phyloP scores from a whole-genome alignment of 2,329 filamentous ascomycete genomes.

The Zasmidium cellare region DNA sequence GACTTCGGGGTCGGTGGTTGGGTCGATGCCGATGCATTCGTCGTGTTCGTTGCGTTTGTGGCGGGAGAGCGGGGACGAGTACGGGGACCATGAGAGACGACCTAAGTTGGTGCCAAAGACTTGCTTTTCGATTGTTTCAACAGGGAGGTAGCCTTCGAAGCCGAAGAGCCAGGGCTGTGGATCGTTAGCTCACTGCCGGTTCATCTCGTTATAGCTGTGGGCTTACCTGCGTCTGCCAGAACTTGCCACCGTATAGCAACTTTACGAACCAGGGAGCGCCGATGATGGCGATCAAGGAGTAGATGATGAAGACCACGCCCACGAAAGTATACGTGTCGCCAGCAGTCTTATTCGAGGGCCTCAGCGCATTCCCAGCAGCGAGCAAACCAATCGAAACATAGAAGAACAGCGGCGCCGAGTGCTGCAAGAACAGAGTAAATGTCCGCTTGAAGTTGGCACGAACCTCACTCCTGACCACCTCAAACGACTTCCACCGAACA shows the following conservation, averaged over 20 bases:
- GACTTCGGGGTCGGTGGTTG: conserved; percentile 8
- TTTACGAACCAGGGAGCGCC: conserved; percentile 38
- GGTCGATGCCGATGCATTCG: conserved; percentile 13
- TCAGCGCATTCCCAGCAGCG: not conserved
- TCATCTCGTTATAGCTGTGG: not conserved
- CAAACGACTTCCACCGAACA: conserved; percentile 47
- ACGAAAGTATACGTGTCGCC: not conserved
- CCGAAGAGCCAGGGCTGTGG: conserved; percentile 46
- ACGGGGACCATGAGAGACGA: conserved; percentile 37
- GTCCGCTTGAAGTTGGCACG: conserved; percentile 2
- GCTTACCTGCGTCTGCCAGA: conserved; percentile 32
- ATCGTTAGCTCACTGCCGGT: not conserved
- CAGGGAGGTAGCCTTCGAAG: conserved; percentile 43
- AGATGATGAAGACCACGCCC: conserved; percentile 21
- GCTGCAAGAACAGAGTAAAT: conserved; percentile 5
- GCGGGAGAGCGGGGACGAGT: conserved; percentile 10
- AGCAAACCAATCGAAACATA: conserved; percentile 6
- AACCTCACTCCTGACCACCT: conserved; percentile 28
- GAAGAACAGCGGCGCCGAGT: conserved; percentile 15
- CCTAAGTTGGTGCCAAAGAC: conserved; percentile 41
- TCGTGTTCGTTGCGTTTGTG: conserved; percentile 7
- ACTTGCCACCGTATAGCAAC: conserved; percentile 41
- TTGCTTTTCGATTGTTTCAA: conserved; percentile 39
- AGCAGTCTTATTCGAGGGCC: not conserved
- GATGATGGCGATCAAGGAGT: conserved; percentile 32